These are phyloP conservation scores for Zygosaccharomyces lentus DNA, from an alignment of 805 yeast genomes.

Conservation along the genomic window DNA sequence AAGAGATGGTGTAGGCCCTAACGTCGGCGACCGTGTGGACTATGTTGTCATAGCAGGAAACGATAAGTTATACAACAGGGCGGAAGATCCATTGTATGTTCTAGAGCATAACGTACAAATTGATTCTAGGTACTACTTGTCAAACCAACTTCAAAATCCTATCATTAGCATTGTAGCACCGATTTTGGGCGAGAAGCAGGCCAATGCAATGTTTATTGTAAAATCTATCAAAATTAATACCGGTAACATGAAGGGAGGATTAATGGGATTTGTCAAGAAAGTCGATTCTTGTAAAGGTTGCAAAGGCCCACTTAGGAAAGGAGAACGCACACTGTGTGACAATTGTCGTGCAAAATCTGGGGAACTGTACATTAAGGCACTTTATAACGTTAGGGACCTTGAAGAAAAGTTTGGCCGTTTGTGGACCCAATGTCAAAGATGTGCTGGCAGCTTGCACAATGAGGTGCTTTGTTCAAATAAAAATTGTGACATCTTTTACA, in stretches of 20 bases:
- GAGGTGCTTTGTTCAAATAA: conserved; percentile 93
- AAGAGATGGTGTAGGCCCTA: conserved; percentile 97
- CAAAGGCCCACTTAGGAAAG: conserved; percentile 64
- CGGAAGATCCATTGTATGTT: conserved; percentile 94
- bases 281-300: conserved; percentile 88
- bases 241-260: conserved; percentile 72
- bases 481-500: conserved; percentile 96
- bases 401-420: conserved; percentile 80
- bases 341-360: conserved; percentile 74
- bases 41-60: conserved; percentile 87
- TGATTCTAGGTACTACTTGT: conserved; percentile 90
- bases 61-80: conserved; percentile 84
- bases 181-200: conserved; percentile 78
- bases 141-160: conserved; percentile 90
- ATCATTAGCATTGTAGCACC: conserved; percentile 92
- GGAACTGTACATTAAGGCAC: conserved; percentile 72
- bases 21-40: conserved; percentile 96
- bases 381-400: conserved; percentile 72
- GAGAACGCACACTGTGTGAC: conserved; percentile 73
- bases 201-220: conserved; percentile 70
- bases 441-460: conserved; percentile 94
- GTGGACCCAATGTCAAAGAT: conserved; percentile 98
- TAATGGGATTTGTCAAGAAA: conserved; percentile 87
- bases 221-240: conserved; percentile 40
- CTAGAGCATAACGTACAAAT: conserved; percentile 88